Base-by-base conservation (phyloP, 1,139 yeast genomes). In the Protomyces gravidus region DNA sequence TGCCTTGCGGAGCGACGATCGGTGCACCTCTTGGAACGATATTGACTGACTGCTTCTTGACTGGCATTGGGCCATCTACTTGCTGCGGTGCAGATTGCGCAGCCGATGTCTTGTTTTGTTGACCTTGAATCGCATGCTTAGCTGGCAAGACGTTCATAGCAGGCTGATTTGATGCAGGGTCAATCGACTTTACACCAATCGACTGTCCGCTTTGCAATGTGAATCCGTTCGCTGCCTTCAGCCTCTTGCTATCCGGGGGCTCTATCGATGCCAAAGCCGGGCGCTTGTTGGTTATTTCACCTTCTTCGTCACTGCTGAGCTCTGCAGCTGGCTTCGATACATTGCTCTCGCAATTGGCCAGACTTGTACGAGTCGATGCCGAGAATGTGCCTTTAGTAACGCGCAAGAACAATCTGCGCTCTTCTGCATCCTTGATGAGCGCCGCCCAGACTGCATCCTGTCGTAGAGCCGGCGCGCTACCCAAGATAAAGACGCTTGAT, bases 401-500 rank as follows among this genome's bases (percentile, higher is more conserved):
- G 11, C 15, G 7, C n/a, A 67, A 48, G 25, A 65, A 61, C 49
- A 64, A 40, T 15, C 61, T 55, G 17, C 68, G 61, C 11, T 50
- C 47, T 50, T 58, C 33, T 0, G 95, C 94, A 73, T 88, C 82
- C 0, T 72, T 69, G 25, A 86, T 76, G 51, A 88, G 74, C 63
- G 80, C 77, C 45, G 72, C 74, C 96, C 96, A 88, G 42, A 72
- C 73, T 67, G 86, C 83, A 62, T 81, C 74, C 25, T 71, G 66
- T 9, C 49, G 53, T 65, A 88, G 78, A 0, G 95, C 82, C 9
- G 76, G 75, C 48, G 77, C 81, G 67, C 88, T 85, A 25, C 99
- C 99, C 32, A 94, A 73, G 62, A 94, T 84, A 97, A 97, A 92
- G 64, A 94, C 74, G 0, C 97, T 86, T 1, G 95, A 80, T 66